These are phyloP conservation scores for Aspergillus steynii DNA, from an alignment of 495 filamentous ascomycete genomes.

Conservation along the genomic window DNA sequence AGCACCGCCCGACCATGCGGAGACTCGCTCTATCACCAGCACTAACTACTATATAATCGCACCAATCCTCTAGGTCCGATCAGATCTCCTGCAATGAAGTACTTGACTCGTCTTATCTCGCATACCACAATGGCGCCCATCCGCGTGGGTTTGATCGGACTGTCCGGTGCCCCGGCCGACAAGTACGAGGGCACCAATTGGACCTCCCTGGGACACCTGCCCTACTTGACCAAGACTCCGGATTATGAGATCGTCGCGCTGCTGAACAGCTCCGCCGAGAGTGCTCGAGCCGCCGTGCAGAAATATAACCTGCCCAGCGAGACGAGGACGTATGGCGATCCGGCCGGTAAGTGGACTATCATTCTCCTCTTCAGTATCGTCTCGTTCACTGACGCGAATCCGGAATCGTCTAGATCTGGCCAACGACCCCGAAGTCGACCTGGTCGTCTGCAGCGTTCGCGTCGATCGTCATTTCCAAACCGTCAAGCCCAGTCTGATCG, in stretches of 20 bases:
- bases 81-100: background rate
- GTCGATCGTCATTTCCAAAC: slow-evolving; percentile 51
- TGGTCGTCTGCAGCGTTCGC: slow-evolving; percentile 45
- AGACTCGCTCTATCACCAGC: too few species aligned
- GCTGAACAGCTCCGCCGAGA: slow-evolving; percentile 52
- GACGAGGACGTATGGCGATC: slow-evolving; percentile 52
- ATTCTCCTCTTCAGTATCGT: too few species aligned
- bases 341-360: slow-evolving; percentile 21
- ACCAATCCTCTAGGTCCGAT: too few species aligned
- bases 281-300: slow-evolving; percentile 50
- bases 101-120: background rate
- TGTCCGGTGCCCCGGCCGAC: slow-evolving; percentile 37
- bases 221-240: slow-evolving; percentile 42
- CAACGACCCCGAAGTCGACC: slow-evolving; percentile 55
- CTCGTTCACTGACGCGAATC: background rate
- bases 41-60: too few species aligned
- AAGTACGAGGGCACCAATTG: slow-evolving; percentile 36
- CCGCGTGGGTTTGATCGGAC: slow-evolving; percentile 58
- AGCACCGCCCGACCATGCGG: background rate
- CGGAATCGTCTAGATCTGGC: slow-evolving; percentile 37
- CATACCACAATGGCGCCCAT: slow-evolving; percentile 33
- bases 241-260: slow-evolving; percentile 60
- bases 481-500: slow-evolving; percentile 46
- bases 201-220: slow-evolving; percentile 57
- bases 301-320: slow-evolving; percentile 41